Percentiles rank a stretch among this genome's conserved stretches.
Evolutionary conservation across 2,329 filamentous ascomycete species (phyloP).

Genomic region (Cladophialophora exuberans): DNA sequence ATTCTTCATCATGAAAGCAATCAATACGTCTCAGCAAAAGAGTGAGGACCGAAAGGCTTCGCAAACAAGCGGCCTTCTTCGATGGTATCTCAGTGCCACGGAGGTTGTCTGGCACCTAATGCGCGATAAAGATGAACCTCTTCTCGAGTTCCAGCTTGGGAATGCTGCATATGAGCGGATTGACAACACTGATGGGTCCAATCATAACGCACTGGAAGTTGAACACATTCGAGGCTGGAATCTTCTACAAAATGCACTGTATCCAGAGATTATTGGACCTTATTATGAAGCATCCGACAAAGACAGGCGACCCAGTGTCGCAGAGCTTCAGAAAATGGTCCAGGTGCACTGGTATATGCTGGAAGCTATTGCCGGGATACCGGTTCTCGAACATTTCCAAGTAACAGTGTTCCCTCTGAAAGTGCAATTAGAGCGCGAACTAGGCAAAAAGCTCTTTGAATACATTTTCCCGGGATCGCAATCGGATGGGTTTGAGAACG

Average conservation of each 20-base stretch:
- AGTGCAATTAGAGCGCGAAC: constrained; percentile 88
- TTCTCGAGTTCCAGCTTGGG: constrained; percentile 90
- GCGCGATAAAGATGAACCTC: constrained; percentile 79
- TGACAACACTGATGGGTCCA: constrained; percentile 95
- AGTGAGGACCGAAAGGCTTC: constrained; percentile 70
- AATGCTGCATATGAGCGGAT: constrained; percentile 92
- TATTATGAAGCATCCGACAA: constrained; percentile 67
- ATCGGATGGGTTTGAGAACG: constrained; percentile 53
- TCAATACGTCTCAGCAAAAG: constrained; percentile 91
- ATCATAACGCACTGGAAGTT: constrained; percentile 88
- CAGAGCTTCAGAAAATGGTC: constrained; percentile 68
- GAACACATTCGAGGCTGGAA: constrained; percentile 88
- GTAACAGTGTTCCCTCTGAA: constrained; percentile 91
- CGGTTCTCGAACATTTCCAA: constrained; percentile 96
- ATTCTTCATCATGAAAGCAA: constrained; percentile 99
- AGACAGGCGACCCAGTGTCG: constrained; percentile 47
- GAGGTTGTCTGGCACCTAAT: constrained; percentile 98
- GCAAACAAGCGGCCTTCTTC: constrained; percentile 76
- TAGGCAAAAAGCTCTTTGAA: constrained; percentile 91
- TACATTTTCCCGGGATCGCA: constrained; percentile 93
- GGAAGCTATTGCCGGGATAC: constrained; percentile 95
- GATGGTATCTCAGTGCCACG: constrained; percentile 90
- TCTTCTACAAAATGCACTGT: constrained; percentile 84
- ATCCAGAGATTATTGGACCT: constrained; percentile 93
- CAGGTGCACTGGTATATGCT: constrained; percentile 97